Evolutionary conservation across 2,329 filamentous ascomycete genomes (phyloP).

Genomic region (Penicillium sp.): DNA sequence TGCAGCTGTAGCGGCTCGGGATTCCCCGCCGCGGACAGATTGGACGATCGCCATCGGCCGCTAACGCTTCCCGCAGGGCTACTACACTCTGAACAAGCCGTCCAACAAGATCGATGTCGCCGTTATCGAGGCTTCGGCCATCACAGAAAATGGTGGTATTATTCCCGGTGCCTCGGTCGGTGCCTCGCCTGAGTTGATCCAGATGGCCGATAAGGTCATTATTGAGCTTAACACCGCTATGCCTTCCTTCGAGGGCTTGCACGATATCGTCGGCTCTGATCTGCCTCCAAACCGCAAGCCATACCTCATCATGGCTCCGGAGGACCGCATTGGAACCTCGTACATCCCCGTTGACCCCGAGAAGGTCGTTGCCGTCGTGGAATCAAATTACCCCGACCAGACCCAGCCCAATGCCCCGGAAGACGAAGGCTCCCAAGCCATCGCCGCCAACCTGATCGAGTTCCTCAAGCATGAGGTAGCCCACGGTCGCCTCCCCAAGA

Average conservation of each 20-base stretch:
- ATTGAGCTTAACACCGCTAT: constrained; percentile 88
- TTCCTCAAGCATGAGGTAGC: constrained; percentile 82
- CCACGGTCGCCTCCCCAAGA: constrained; percentile 72
- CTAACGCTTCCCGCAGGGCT: constrained; percentile 54
- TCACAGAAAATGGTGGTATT: constrained; percentile 85
- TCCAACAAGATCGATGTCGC: constrained; percentile 76
- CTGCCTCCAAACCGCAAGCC: constrained; percentile 78
- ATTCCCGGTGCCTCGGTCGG: constrained; percentile 84
- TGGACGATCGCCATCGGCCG: constrained; percentile 4
- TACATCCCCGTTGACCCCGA: constrained; percentile 83
- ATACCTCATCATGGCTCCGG: constrained; percentile 79
- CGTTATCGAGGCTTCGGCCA: constrained; percentile 81
- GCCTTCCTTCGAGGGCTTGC: constrained; percentile 81
- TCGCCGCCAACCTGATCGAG: constrained; percentile 78
- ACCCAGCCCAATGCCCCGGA: constrained; percentile 73
- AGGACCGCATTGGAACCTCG: constrained; percentile 80
- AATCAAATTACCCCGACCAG: constrained; percentile 78
- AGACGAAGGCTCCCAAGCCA: constrained; percentile 69
- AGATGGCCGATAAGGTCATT: constrained; percentile 90
- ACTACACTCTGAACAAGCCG: constrained; percentile 77
- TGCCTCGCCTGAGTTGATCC: constrained; percentile 79
- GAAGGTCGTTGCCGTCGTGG: constrained; percentile 79
- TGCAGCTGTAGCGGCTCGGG: background rate
- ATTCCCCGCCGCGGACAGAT: constrained; percentile 3
- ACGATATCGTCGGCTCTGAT: constrained; percentile 90